Conservation (phyloP, 192 early-diverging fungal genomes). For the Funneliformis geosporum region DNA sequence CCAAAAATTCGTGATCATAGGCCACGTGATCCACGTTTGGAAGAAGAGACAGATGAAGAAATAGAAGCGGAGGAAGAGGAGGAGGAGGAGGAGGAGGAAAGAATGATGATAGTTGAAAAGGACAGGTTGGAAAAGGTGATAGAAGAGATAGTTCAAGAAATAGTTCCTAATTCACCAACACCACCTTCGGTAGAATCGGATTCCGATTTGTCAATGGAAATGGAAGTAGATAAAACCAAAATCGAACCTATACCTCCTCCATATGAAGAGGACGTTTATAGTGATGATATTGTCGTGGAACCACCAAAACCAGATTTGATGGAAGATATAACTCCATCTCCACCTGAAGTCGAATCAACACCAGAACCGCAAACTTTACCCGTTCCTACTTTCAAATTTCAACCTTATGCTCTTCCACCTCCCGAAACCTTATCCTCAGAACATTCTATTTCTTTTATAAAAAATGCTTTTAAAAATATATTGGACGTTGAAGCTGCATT, state of each 20-base stretch:
- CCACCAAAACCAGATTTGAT: not conserved
- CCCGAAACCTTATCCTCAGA: slow-evolving; percentile 22
- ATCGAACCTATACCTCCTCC: not conserved
- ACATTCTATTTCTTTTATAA: slow-evolving; percentile 34
- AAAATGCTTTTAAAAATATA: slow-evolving; percentile 36
- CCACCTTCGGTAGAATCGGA: not conserved
- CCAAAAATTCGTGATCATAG: not conserved
- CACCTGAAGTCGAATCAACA: not conserved
- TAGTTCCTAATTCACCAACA: slow-evolving; percentile 4
- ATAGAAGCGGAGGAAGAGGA: not conserved
- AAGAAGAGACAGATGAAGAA: not conserved
- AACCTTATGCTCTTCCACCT: slow-evolving; percentile 42
- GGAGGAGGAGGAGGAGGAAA: not conserved
- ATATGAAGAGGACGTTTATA: slow-evolving; percentile 1
- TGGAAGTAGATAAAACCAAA: not conserved
- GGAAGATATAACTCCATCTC: not conserved
- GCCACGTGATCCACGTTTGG: slow-evolving; percentile 10
- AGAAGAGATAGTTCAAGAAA: not conserved
- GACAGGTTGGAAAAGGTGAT: not conserved
- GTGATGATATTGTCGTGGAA: not conserved
- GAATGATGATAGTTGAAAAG: not conserved
- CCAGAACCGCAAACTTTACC: not conserved
- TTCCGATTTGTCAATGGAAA: not conserved
- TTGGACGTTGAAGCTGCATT: slow-evolving; percentile 35
- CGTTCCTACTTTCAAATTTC: slow-evolving; percentile 42